Base-by-base conservation (phyloP, 768 basidiomycete species). In the Mycena latifolia region DNA sequence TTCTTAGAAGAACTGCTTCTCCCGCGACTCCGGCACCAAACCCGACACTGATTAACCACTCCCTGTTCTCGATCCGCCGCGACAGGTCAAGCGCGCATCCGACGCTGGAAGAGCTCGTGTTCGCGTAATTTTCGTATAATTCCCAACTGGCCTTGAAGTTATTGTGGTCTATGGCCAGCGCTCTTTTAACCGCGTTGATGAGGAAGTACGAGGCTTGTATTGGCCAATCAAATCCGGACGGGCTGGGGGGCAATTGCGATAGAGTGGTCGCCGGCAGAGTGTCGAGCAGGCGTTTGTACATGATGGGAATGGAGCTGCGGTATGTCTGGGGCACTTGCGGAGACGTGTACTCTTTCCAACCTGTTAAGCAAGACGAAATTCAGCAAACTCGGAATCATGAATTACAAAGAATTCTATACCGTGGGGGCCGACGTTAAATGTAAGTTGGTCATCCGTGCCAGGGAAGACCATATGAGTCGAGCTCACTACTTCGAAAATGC, bases 71-170 rank as follows among this genome's bases (percentile, higher is more conserved):
- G n/a, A 41, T 25, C 27, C 41, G 43, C 5, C 66, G 59, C 22
- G 20, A 8, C 3, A 18, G 29, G 29, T 67, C 55, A 25, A 67
- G 25, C 20, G 61, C 66, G 41, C 43, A 29, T 17, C 57, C 18
- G n/a, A 4, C 62, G n/a, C 46, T 46, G 25, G 41, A 47, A 1
- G 66, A 67, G 55, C 60, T 61, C 3, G 66, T 67, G 50, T n/a
- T n/a, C n/a, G n/a, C n/a, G n/a, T n/a, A n/a, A n/a, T n/a, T n/a
- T 67, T 67, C 55, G 50, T 62, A 67, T 27, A 67, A 55, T 8
- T 61, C 50, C 66, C 60, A 67, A 14, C 55, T 67, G 7, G 66
- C 60, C 50, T 54, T 46, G 25, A 43, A 35, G 24, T 67, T 47
- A 0, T 53, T 37, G 6, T 20, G 35, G 10, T 58, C 47, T 12